Evolutionary conservation across 768 basidiomycete genomes (phyloP).

Genomic region (Neoboletus magnificus): DNA sequence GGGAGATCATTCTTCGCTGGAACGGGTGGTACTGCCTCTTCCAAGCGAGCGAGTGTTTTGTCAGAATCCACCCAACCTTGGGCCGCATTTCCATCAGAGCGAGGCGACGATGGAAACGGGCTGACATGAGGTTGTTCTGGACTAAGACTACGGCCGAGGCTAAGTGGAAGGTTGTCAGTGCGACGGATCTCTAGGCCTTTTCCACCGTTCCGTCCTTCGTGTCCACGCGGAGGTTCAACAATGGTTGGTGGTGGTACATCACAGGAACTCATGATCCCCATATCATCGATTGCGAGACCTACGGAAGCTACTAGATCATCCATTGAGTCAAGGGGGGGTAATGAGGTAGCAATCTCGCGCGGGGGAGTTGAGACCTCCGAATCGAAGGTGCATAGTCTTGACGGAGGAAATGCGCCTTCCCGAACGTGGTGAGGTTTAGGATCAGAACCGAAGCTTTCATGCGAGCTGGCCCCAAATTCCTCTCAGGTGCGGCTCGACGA

Average conservation of each 20-base stretch:
- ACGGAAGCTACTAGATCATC: slow-evolving; percentile 38
- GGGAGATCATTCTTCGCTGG: slow-evolving; percentile 28
- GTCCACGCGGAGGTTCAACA: slow-evolving; percentile 37
- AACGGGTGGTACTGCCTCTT: slow-evolving; percentile 27
- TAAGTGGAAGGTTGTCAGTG: slow-evolving; percentile 13
- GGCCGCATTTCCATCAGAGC: slow-evolving; percentile 19
- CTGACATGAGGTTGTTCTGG: slow-evolving; percentile 13
- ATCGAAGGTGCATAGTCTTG: slow-evolving; percentile 30
- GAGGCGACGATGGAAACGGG: slow-evolving; percentile 13
- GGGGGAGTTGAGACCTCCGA: slow-evolving; percentile 15
- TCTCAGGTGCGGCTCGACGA: neutral
- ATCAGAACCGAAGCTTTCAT: slow-evolving; percentile 23
- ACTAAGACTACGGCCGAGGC: slow-evolving; percentile 3
- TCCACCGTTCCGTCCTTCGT: slow-evolving; percentile 26
- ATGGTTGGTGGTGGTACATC: slow-evolving; percentile 39
- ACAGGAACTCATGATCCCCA: slow-evolving; percentile 33
- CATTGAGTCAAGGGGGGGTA: slow-evolving; percentile 32
- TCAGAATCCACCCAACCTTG: slow-evolving; percentile 18
- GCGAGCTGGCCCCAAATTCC: slow-evolving; percentile 6
- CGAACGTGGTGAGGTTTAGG: slow-evolving; percentile 37
- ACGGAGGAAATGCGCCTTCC: slow-evolving; percentile 68
- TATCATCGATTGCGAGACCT: slow-evolving; percentile 38
- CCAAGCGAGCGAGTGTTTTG: slow-evolving; percentile 12
- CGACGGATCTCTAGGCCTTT: slow-evolving; percentile 34
- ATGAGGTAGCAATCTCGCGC: slow-evolving; percentile 13